Conservation (phyloP, 352 stramenopile species). For the Saprolegnia parasitica region DNA sequence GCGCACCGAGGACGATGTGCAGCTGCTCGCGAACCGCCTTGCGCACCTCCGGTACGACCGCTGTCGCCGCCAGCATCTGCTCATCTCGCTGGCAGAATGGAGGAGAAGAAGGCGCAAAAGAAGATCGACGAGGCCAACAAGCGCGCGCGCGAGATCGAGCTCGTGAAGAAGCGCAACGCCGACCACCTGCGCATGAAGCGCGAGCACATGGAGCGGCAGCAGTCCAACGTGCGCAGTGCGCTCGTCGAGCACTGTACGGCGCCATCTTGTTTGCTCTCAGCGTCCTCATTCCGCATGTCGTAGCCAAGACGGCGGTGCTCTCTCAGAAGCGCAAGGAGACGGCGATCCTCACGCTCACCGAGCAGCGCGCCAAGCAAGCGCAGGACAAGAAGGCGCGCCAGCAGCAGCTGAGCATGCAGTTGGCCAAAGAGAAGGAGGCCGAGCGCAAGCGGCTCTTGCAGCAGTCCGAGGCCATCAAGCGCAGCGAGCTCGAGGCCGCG, state of each 20-base stretch:
- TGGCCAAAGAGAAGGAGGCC: slow-evolving; percentile 27
- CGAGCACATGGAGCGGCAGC: slow-evolving; percentile 46
- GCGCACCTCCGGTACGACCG: slow-evolving; percentile 47
- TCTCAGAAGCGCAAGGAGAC: slow-evolving; percentile 44
- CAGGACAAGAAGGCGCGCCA: slow-evolving; percentile 42
- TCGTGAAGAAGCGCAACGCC: slow-evolving; percentile 55
- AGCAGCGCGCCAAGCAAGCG: slow-evolving; percentile 42
- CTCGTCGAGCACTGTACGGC: slow-evolving; percentile 52
- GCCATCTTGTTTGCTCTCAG: not conserved
- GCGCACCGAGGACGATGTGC: slow-evolving; percentile 47
- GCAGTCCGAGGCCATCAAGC: slow-evolving; percentile 49
- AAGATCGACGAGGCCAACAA: slow-evolving; percentile 66
- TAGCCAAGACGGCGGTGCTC: slow-evolving; percentile 36
- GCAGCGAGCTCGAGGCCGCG: slow-evolving; percentile 43
- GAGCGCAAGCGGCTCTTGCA: slow-evolving; percentile 41
- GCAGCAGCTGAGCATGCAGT: not conserved
- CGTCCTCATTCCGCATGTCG: not conserved
- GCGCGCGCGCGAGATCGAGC: slow-evolving; percentile 53
- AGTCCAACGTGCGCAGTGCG: slow-evolving; percentile 45
- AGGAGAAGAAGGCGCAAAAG: slow-evolving; percentile 52
- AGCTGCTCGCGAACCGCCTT: slow-evolving; percentile 59
- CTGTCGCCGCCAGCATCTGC: too few relatives aligned
- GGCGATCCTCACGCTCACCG: slow-evolving; percentile 47
- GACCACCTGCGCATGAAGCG: slow-evolving; percentile 48
- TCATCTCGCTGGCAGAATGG: slow-evolving; percentile 26